Evolutionary conservation across 306 rosid species (phyloP), one percentile per base, ranked within the genome.

Genomic region (Crataegus laevigata): DNA sequence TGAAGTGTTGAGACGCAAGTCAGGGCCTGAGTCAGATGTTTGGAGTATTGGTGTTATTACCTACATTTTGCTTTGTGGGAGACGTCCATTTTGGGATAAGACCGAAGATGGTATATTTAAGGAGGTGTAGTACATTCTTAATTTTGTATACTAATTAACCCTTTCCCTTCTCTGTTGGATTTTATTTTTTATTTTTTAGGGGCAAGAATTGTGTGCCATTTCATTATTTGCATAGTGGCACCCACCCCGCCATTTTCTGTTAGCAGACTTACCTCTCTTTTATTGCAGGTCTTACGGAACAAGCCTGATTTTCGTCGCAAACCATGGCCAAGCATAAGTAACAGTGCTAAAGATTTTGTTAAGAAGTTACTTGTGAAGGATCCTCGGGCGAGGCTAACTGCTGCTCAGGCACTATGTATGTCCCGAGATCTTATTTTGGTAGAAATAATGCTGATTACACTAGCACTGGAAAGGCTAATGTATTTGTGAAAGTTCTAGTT

Each of bases 11-110:
- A 96, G 82, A 86, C 90, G 99, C 40, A 90, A 89, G 87, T 96
- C 99, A 26, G 99, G 99, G 72, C 99, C 99, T 26, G 99, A 92
- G 85, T 96, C 99, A 15, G 99, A 96, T 87, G 99, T 89, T 50
- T 96, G 99, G 99, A 96, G 99, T 80, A 96, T 96, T 80, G 99
- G 99, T 64, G 98, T 96, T 58, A 96, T 96, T 82, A 92, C 99
- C 67, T 96, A 96, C 82, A 96, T 96, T 83, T 86, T 96, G 85
- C 99, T 96, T 70, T 90, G 96, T 64, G 99, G 99, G 72, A 89
- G 93, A 82, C 99, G 99, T 4, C 99, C 99, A n/a, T 96, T 96
- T 77, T 96, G 99, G 99, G 98, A 96, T 85, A 96, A 89, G 87
- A 96, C 99, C 0, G 99, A 96, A 85, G 99, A 96, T 85, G 99